Evolutionary conservation across 108 stramenopile genomes (phyloP), one percentile per base, ranked within the genome.

Genomic region (Skeletonema tropicum): DNA sequence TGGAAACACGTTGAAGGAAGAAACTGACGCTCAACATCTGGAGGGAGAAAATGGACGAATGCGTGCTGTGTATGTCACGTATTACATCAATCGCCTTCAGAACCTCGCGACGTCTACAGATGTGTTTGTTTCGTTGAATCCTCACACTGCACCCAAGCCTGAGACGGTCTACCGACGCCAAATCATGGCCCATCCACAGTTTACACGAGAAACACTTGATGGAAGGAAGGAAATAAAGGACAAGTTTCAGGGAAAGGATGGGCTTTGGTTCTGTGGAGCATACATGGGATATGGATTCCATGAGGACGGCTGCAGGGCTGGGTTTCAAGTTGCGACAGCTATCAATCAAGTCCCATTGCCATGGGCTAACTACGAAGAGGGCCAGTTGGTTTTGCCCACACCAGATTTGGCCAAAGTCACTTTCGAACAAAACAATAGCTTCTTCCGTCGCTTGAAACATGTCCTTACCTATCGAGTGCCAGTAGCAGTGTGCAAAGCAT

Each of bases 241-340:
- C 5, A 30, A 83, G 39, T 84, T 86, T 42, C 94, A 97, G 64
- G 97, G 96, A 26, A 80, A 83, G 52, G 73, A 93, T 36, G 91
- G 95, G 9, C 57, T 96, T 52, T 98, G 93, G 94, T 99, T 97
- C 68, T 86, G 85, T 67, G 98, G 97, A 30, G 97, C 98, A 0
- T 99, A 94, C 92, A 68, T 72, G 55, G 98, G 98, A 39, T 95
- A 97, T 75, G 98, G 98, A 5, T 99, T 99, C 79, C 98, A 99
- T 72, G 98, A 99, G 78, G 98, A 98, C 79, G 98, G 95, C 62
- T 89, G 96, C 63, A 85, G 92, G 17, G 70, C 86, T 25, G 97
- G 94, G 17, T 91, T 97, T 60, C 83, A 90, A 25, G 96, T 92
- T 31, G 95, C 94, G 0, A 87, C 86, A 14, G 60, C 75, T 15